These are phyloP conservation scores for Acacia melanoxylon DNA, from an alignment of 306 rosid genomes.

Conservation along the genomic window DNA sequence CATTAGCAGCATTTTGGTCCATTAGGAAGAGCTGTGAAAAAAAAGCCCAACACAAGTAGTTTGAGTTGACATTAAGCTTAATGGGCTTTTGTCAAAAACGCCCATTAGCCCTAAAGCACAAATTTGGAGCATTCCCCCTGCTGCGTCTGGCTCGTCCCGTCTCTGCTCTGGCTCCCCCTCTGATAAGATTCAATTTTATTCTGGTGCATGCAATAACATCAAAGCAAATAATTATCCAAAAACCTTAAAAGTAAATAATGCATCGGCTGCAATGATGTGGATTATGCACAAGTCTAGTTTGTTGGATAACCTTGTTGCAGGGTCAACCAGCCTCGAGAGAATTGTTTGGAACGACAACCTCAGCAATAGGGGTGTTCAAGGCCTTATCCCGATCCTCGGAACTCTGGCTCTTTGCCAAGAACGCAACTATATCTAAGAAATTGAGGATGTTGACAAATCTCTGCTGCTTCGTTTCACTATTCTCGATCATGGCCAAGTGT, in stretches of 20 bases:
- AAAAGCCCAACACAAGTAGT: too few species aligned
- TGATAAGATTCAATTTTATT: not conserved
- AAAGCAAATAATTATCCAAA: not conserved
- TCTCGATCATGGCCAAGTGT: constrained; percentile 57
- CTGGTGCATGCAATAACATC: not conserved
- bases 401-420: constrained; percentile 63
- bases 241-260: not conserved
- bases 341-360: constrained; percentile 58
- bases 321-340: constrained; percentile 81
- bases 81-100: too few species aligned
- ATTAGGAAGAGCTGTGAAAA: too few species aligned
- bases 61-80: too few species aligned
- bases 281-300: not conserved
- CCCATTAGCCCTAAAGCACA: too few species aligned
- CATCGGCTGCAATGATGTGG: not conserved
- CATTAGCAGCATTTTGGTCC: too few species aligned
- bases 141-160: too few species aligned
- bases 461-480: constrained; percentile 75
- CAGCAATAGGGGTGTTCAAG: constrained; percentile 71
- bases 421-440: constrained; percentile 86
- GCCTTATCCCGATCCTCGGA: constrained; percentile 88
- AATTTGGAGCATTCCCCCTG: too few species aligned
- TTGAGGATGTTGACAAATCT: constrained; percentile 90
- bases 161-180: too few species aligned
- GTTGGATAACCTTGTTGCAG: constrained; percentile 55